Evolutionary conservation across 169 alveolate species (phyloP).

Genomic region (Perkinsus olseni): DNA sequence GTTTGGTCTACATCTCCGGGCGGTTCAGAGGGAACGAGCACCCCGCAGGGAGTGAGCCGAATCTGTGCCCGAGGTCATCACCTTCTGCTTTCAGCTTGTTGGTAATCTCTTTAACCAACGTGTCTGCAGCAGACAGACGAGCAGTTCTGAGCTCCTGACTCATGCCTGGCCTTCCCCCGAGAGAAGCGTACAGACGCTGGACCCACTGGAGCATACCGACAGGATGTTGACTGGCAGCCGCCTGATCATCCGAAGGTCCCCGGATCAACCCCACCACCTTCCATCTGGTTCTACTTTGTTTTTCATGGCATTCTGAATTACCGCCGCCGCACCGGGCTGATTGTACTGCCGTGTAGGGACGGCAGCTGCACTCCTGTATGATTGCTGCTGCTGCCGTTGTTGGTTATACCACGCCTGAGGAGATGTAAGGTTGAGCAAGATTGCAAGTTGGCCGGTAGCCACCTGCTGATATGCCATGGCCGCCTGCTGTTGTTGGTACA

Average conservation of each 20-base stretch:
- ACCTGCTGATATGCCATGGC: not conserved
- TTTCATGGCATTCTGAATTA: not conserved
- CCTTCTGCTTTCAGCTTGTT: not conserved
- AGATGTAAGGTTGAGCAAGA: not conserved
- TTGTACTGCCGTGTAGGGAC: not conserved
- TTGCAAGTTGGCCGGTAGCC: not conserved
- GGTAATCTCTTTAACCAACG: not conserved
- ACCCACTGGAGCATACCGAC: not conserved
- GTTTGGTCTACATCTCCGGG: too few relatives aligned
- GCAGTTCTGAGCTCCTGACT: not conserved
- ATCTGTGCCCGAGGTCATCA: too few relatives aligned
- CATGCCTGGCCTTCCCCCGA: not conserved
- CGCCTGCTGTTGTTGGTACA: not conserved
- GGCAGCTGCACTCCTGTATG: not conserved
- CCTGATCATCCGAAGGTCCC: not conserved
- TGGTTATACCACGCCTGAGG: not conserved
- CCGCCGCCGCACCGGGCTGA: not conserved
- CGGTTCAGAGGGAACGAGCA: too few relatives aligned
- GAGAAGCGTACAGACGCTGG: not conserved
- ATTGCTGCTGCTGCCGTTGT: not conserved
- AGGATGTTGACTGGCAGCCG: not conserved
- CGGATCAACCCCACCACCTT: not conserved
- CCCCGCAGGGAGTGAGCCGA: too few relatives aligned
- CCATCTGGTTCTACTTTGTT: not conserved
- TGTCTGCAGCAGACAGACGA: not conserved